Base-by-base conservation (phyloP, 768 basidiomycete species). In the Suillus americanus region DNA sequence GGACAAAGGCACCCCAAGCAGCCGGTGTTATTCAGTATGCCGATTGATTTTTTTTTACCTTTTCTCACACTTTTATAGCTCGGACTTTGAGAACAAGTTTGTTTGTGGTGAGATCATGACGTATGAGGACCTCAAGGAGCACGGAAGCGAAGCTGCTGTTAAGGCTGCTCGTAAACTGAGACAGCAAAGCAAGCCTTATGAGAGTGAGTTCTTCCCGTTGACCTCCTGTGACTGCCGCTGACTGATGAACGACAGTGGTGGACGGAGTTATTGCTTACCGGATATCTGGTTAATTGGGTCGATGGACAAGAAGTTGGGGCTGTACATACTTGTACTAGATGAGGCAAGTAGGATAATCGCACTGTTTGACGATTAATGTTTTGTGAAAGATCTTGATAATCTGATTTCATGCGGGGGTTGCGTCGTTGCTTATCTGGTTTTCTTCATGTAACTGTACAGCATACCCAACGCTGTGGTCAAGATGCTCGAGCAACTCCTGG, bases 51-150 rank as follows among this genome's bases (percentile, higher is more conserved):
- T n/a, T 13, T 30, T 28, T 14, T 67, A 23, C 62, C 50, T 46
- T 45, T 23, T 25, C 48, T 9, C 23, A 46, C 60, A 41, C 61
- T 20, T 45, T 43, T 20, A 3, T 65, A 94, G 92, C 83, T 90
- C 94, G 60, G 96, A 98, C 79, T 98, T 99, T 74, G 95, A 98
- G 81, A 93, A 97, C 78, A 96, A 97, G 79, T 97, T 97, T 70
- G 91, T 98, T 28, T 97, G 95, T 67, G 95, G 95, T 77, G 97
- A 98, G 79, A 97, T 99, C 74, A 97, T 98, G 95, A 73, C 87
- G 1, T 97, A 89, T 72, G 87, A 89, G 0, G 97, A 98, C 77
- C 81, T 99, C 65, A 90, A 90, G 72, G 95, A 97, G 76, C 82
- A 95, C 69, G 96, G 95, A 13, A 91, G 90, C 66, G 97, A 99